Conservation (phyloP, 306 rosid species). For the Inga leiocalycina region DNA sequence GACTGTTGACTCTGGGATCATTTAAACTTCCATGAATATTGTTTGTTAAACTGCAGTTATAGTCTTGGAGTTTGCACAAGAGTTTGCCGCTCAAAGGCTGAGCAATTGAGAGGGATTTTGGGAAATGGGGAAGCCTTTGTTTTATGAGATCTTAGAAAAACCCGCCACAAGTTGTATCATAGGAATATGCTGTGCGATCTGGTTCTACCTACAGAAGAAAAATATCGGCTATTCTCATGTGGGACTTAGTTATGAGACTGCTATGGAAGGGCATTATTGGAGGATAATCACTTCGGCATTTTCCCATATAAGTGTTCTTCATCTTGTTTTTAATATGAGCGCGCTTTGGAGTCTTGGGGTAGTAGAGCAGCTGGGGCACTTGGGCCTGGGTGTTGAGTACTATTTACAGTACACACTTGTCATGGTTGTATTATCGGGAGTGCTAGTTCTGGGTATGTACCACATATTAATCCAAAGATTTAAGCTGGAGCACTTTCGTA, state of each 20-base stretch:
- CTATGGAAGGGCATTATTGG: conserved; percentile 92
- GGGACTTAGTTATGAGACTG: conserved; percentile 89
- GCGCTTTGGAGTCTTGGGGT: conserved; percentile 98
- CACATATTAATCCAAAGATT: conserved; percentile 82
- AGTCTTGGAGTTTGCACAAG: conserved; percentile 23
- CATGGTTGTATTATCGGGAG: conserved; percentile 74
- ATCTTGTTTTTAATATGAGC: conserved; percentile 95
- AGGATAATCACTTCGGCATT: conserved; percentile 91
- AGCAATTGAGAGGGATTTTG: conserved; percentile 19
- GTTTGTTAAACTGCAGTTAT: conserved; percentile 37
- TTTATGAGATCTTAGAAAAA: conserved; percentile 89
- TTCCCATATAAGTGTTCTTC: conserved; percentile 89
- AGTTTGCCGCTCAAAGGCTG: conserved; percentile 7
- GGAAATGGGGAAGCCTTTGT: conserved; percentile 88
- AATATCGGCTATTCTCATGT: conserved; percentile 93
- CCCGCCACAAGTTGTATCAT: conserved; percentile 86
- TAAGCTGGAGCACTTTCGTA: conserved; percentile 82
- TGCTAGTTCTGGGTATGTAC: conserved; percentile 76
- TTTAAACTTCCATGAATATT: conserved; percentile 21
- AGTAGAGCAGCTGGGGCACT: conserved; percentile 68
- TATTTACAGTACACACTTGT: conserved; percentile 96
- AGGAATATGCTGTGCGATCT: conserved; percentile 82
- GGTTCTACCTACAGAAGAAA: conserved; percentile 93
- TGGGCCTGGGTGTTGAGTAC: conserved; percentile 83
- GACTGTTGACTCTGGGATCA: conserved; percentile 33